Percentiles rank a stretch among this genome's conserved stretches.
These are phyloP conservation scores for Curvularia lunata DNA, from an alignment of 2,329 filamentous ascomycete species.

Conservation along the genomic window DNA sequence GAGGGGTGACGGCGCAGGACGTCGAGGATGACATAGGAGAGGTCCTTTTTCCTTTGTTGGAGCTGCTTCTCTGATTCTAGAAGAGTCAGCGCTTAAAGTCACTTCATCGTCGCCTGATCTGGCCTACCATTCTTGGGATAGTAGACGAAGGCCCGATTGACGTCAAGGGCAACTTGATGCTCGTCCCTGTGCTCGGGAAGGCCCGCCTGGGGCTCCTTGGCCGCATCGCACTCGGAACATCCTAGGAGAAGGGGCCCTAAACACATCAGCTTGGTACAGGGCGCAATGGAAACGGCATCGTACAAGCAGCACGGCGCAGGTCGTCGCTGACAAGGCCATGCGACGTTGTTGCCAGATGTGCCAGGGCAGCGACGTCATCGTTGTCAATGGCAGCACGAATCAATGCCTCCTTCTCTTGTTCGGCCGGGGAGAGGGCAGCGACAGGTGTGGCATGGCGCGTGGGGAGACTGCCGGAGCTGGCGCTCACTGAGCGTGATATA, in stretches of 20 bases:
- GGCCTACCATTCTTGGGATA: slow-evolving; percentile 76
- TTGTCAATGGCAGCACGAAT: slow-evolving; percentile 53
- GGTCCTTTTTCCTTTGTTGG: slow-evolving; percentile 71
- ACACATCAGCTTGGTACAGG: slow-evolving; percentile 21
- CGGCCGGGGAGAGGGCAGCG: slow-evolving; percentile 27
- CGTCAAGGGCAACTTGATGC: slow-evolving; percentile 88
- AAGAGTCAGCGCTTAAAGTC: slow-evolving; percentile 45
- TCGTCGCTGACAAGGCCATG: slow-evolving; percentile 57
- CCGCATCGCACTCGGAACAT: slow-evolving; percentile 30
- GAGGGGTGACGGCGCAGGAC: slow-evolving; percentile 81
- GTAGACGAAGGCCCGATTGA: slow-evolving; percentile 95
- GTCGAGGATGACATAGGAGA: slow-evolving; percentile 80
- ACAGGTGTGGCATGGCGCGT: slow-evolving; percentile 24
- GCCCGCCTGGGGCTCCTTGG: slow-evolving; percentile 59
- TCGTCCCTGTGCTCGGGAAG: slow-evolving; percentile 84
- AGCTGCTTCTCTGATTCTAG: slow-evolving; percentile 74
- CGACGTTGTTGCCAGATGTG: slow-evolving; percentile 51
- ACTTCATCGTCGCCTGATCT: neutral
- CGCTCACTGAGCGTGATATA: slow-evolving; percentile 40
- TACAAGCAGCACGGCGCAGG: slow-evolving; percentile 78
- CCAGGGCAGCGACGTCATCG: slow-evolving; percentile 50
- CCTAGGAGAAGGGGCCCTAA: slow-evolving; percentile 68
- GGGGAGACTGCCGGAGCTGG: slow-evolving; percentile 38
- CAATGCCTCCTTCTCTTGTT: slow-evolving; percentile 35
- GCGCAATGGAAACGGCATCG: slow-evolving; percentile 43